These are phyloP conservation scores for Hymenoscyphus albidus DNA, from an alignment of 2,329 filamentous ascomycete genomes.

Conservation along the genomic window DNA sequence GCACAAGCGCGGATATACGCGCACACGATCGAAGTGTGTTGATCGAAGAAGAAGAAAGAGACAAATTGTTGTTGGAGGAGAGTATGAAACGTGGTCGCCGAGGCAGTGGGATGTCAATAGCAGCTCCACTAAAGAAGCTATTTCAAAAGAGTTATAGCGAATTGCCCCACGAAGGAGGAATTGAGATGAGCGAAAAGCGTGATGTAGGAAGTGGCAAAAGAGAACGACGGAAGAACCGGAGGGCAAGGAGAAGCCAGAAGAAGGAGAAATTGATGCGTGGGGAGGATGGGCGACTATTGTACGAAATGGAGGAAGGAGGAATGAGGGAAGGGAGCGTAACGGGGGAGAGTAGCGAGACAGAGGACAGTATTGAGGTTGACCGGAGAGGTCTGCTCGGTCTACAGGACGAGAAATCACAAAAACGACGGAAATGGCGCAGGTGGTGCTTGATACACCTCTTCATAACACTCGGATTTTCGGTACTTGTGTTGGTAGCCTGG, in stretches of 20 bases:
- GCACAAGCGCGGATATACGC: conserved; percentile 66
- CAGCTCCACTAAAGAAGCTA: conserved; percentile 40
- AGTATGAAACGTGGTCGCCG: conserved; percentile 43
- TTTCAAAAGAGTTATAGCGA: conserved; percentile 31
- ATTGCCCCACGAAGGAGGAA: conserved; percentile 33
- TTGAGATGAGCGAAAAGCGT: conserved; percentile 6
- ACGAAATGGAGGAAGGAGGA: conserved; percentile 82
- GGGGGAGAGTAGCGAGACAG: conserved; percentile 57
- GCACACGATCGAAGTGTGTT: conserved; percentile 67
- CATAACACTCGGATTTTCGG: conserved; percentile 51
- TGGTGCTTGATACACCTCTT: conserved; percentile 52
- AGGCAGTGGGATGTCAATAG: conserved; percentile 24
- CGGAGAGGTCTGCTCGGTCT: conserved; percentile 46
- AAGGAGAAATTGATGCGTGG: conserved; percentile 50
- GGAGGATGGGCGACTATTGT: conserved; percentile 75
- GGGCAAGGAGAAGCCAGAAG: conserved; percentile 46
- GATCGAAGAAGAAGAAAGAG: conserved; percentile 70
- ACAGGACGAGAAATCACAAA: conserved; percentile 45
- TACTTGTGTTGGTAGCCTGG: conserved; percentile 55
- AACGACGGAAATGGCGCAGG: conserved; percentile 50
- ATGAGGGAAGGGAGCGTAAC: conserved; percentile 64
- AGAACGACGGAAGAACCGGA: conserved; percentile 47
- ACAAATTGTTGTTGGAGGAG: conserved; percentile 56
- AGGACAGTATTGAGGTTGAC: conserved; percentile 57
- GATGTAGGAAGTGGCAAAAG: conserved; percentile 12